These are phyloP conservation scores for Thraustochytrium striatum DNA, from an alignment of 352 stramenopile species.

Conservation along the genomic window DNA sequence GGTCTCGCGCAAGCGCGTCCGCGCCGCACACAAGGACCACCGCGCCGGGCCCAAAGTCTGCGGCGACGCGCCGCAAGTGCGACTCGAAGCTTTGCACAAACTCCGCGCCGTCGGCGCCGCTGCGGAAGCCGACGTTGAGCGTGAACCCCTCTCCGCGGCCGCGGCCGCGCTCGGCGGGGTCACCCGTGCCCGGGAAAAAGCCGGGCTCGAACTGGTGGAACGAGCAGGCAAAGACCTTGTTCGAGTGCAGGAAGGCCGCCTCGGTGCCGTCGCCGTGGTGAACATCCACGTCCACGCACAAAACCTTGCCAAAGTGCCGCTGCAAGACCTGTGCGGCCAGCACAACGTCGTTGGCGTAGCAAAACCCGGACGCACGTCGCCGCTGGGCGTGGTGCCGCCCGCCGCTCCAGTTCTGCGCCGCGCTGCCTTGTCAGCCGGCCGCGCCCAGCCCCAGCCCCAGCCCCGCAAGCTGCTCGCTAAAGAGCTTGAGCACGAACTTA, in stretches of 20 bases:
- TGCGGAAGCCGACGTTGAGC: slow-evolving; percentile 60
- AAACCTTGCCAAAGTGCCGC: slow-evolving; percentile 52
- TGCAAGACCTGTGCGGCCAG: slow-evolving; percentile 57
- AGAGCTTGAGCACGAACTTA: neutral
- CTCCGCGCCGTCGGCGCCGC: slow-evolving; percentile 58
- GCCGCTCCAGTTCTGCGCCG: slow-evolving; percentile 57
- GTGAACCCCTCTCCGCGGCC: slow-evolving; percentile 57
- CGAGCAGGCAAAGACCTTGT: slow-evolving; percentile 60
- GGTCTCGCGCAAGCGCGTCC: slow-evolving; percentile 60
- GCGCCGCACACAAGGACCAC: slow-evolving; percentile 63
- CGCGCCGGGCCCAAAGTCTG: slow-evolving; percentile 53
- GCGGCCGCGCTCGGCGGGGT: slow-evolving; percentile 50
- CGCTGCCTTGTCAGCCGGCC: neutral
- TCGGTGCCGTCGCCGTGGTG: slow-evolving; percentile 65
- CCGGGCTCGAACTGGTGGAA: slow-evolving; percentile 60
- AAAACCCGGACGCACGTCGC: slow-evolving; percentile 59
- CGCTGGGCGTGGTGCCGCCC: slow-evolving; percentile 61
- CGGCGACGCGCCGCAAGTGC: slow-evolving; percentile 53
- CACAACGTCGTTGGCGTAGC: slow-evolving; percentile 64
- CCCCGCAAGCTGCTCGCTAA: neutral
- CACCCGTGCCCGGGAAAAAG: slow-evolving; percentile 62
- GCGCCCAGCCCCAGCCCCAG: neutral
- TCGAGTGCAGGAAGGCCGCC: slow-evolving; percentile 62
- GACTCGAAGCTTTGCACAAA: slow-evolving; percentile 57
- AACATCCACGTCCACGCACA: slow-evolving; percentile 64